Base-by-base conservation (phyloP, 805 yeast species). In the Debaryomyces prosopidis region DNA sequence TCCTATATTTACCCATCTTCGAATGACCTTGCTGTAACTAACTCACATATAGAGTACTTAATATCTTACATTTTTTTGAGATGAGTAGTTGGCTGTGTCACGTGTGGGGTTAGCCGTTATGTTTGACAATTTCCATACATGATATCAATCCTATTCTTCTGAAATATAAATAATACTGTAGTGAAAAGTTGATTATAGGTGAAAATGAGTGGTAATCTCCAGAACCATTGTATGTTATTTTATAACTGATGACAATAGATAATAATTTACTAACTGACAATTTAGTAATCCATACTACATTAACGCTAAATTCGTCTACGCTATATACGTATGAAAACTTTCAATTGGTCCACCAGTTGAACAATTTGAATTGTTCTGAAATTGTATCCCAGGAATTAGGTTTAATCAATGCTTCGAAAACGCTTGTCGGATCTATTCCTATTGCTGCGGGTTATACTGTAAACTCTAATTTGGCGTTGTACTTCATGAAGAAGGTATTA, bases 1-100 rank as follows among this genome's bases (percentile, higher is more conserved):
- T 79, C 53, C 94, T 77, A 62, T 87, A 88, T 49, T 85, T 86
- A 46, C 92, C 96, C 96, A 89, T 89, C 11, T 5, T 27, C 9
- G 42, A 23, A 23, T n/a, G 26, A 23, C 9, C 26, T 14, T 40
- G 26, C 26, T 7, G 10, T 7, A 10, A n/a, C 33, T 14, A 30
- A 11, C 11, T 6, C 11, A 30, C 15, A 15, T 32, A 31, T 16
- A 17, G 5, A 4, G 6, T 23, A 27, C 37, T 10, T 28, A 14
- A 6, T 38, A 30, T 16, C 14, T 5, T 36, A 28, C 5, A 12
- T 17, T 31, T 40, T 40, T 40, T 40, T 40, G 19, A 38, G 41
- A 38, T 38, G 41, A 38, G 41, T 12, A 14, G n/a, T 31, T 7
- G 3, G 15, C 6, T 31, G 7, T 31, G 11, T 31, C 34, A 31